A percentile compares a stretch with the other conserved stretches of the same genome.
Evolutionary conservation across 2,329 filamentous ascomycete species (phyloP).

Genomic region (Fusarium tricinctum): DNA sequence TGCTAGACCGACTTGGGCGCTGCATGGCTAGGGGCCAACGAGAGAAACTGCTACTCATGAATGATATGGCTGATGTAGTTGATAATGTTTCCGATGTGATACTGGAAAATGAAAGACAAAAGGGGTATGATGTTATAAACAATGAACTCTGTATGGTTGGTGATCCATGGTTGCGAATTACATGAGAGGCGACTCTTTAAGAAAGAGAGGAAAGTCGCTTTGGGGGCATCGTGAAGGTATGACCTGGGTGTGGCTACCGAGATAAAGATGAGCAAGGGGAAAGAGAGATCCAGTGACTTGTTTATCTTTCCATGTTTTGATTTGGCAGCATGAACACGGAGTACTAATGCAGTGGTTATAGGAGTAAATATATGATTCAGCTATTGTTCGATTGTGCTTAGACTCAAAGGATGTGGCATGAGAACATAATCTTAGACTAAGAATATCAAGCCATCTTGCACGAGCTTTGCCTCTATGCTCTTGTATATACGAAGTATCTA

Average conservation of each 20-base stretch:
- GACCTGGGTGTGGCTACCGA: no score
- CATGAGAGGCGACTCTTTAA: neutral
- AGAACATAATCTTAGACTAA: neutral
- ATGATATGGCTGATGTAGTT: no score
- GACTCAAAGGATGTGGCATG: neutral
- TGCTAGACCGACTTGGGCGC: no score
- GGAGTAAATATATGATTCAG: no score
- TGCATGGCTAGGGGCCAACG: no score
- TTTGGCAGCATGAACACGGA: no score
- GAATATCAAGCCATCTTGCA: neutral
- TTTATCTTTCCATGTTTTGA: no score
- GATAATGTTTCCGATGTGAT: neutral
- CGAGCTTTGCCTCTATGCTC: neutral
- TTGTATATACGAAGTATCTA: slow-evolving; percentile 56
- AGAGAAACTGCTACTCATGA: neutral
- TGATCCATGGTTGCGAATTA: neutral
- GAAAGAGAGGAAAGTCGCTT: neutral
- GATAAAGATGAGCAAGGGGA: no score
- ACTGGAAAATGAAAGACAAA: neutral
- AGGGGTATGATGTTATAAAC: no score
- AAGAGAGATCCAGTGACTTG: no score
- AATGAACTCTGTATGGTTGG: neutral
- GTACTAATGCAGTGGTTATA: no score
- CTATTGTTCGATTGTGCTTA: neutral
- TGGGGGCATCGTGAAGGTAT: neutral